Evolutionary conservation across 495 filamentous ascomycete genomes (phyloP), one percentile per base, ranked within the genome.

Genomic region (Lepidopterella palustris): DNA sequence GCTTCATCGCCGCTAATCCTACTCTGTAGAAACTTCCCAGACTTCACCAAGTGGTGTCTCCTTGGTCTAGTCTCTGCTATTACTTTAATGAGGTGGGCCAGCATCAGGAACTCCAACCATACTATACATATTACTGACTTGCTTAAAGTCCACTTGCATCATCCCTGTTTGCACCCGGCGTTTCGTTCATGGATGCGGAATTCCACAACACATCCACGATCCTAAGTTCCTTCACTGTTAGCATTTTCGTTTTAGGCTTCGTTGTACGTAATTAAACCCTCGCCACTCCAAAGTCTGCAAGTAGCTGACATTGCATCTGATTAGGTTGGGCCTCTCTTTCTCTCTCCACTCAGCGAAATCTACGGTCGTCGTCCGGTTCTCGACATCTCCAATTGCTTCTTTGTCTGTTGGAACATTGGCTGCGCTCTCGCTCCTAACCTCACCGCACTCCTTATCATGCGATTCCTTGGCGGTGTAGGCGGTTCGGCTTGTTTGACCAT

Each of bases 331-430:
- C 87, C 88, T 0, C 66, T 92, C 18, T 69, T 90, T 45, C 73
- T 91, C 10, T 85, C 84, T 0, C 88, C 89, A 0, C 71, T 92
- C 5, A 85, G 80, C 10, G 88, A 93, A 69, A 83, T 90, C 15
- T 90, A 88, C 59, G 89, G 89, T 0, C 78, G 89, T 2, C 69
- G 73, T 60, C 55, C 64, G 32, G 51, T 69, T n/a, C 57, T 63
- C 29, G 53, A 64, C 27, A 24, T 53, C 21, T 56, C 64, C 21
- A 69, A 64, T 45, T 49, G 64, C 24, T 25, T 67, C 25, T 67
- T 63, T 40, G 54, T 60, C 25, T 58, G 79, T 8, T 87, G 83
- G 79, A 82, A 85, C 57, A 84, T 89, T 27, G 86, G 85, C 0
- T 87, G 85, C 63, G 87, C 86, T 3, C 70, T 88, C 9, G 76